These are phyloP conservation scores for Meyerozyma elateridarum DNA, from an alignment of 1,139 yeast genomes.

Conservation along the genomic window DNA sequence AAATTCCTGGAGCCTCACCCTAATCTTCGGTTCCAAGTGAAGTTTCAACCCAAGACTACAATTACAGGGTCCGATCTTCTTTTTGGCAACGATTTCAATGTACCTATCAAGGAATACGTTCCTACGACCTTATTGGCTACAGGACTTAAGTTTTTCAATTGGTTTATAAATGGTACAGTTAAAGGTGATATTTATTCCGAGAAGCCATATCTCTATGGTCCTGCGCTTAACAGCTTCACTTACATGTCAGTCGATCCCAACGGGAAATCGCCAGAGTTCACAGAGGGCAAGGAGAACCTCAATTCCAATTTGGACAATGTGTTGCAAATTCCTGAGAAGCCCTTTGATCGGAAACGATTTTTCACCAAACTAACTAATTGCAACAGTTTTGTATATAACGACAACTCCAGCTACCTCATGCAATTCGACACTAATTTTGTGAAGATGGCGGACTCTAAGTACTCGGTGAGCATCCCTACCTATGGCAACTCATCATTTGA, in stretches of 20 bases:
- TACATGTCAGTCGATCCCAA: conserved; percentile 19
- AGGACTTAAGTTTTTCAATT: conserved; percentile 48
- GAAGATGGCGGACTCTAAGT: conserved; percentile 38
- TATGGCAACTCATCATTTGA: conserved; percentile 36
- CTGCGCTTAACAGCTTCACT: conserved; percentile 55
- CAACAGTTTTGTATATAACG: conserved; percentile 27
- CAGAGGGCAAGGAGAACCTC: conserved; percentile 21
- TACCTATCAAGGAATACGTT: conserved; percentile 54
- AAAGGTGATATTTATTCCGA: conserved; percentile 61
- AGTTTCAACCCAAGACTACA: conserved; percentile 35
- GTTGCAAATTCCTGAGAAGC: conserved; percentile 24
- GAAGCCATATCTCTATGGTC: conserved; percentile 59
- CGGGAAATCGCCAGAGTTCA: too few relatives aligned
- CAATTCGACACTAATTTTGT: conserved; percentile 39
- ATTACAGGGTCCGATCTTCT: conserved; percentile 49
- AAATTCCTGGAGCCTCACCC: conserved; percentile 14
- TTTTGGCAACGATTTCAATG: conserved; percentile 67
- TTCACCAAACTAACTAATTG: conserved; percentile 28
- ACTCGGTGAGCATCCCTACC: conserved; percentile 40
- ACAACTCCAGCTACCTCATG: conserved; percentile 23
- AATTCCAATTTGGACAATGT: conserved; percentile 17
- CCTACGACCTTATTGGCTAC: conserved; percentile 46
- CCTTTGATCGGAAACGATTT: conserved; percentile 30
- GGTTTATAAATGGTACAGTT: conserved; percentile 62
- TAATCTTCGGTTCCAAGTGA: conserved; percentile 33